Percentiles rank a stretch among this genome's conserved stretches.
Conservation (phyloP, 2,329 filamentous ascomycete species). For the Talaromyces sp. region DNA sequence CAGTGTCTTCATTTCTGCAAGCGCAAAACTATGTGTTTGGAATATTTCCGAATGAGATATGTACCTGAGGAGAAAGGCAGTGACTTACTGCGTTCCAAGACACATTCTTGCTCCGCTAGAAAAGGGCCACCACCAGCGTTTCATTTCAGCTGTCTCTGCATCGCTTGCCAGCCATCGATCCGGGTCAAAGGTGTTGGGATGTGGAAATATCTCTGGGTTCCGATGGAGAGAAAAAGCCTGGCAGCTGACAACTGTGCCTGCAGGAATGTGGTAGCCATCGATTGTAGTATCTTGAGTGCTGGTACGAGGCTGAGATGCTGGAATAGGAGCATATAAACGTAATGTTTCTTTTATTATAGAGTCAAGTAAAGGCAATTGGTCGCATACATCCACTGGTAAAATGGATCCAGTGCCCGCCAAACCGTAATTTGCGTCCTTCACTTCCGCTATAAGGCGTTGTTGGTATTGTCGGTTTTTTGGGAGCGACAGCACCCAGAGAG, state of each 20-base stretch:
- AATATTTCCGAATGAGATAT: background rate
- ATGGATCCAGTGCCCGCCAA: background rate
- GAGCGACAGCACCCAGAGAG: background rate
- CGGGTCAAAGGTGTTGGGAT: constrained; percentile 21
- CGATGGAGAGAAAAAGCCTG: constrained; percentile 21
- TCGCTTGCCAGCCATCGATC: constrained; percentile 23
- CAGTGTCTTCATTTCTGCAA: constrained; percentile 3
- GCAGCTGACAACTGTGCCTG: constrained; percentile 3
- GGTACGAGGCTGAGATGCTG: background rate
- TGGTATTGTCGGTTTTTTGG: background rate
- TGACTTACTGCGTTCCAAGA: constrained; percentile 2
- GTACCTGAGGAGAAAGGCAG: background rate
- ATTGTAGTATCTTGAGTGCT: background rate
- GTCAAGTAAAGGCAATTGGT: background rate
- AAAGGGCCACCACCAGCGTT: constrained; percentile 4
- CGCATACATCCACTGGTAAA: background rate
- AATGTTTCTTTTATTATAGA: constrained; percentile 2
- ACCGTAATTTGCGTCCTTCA: background rate
- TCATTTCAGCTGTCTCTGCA: constrained; percentile 4
- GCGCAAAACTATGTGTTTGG: background rate
- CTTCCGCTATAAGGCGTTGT: background rate
- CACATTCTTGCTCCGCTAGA: constrained; percentile 6
- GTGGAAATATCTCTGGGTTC: constrained; percentile 23
- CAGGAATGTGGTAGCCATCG: constrained; percentile 2
- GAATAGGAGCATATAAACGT: constrained; percentile 2